Conservation (phyloP, 768 basidiomycete genomes). For the Tubosaeta brunneosetosa region DNA sequence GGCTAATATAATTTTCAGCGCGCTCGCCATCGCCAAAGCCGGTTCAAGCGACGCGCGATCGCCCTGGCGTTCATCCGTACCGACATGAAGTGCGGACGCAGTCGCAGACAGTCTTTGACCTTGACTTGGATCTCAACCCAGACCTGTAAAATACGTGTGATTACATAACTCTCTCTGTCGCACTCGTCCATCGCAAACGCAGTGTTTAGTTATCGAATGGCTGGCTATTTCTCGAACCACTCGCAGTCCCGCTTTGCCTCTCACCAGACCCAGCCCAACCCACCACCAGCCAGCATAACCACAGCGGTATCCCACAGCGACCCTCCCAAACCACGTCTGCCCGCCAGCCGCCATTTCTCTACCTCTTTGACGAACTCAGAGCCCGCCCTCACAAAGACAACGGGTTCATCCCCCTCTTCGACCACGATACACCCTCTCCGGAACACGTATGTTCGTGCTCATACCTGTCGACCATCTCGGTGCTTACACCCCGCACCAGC, state of each 20-base stretch:
- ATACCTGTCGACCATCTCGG: constrained; percentile 9
- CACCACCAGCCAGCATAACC: not conserved
- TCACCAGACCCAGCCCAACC: constrained; percentile 36
- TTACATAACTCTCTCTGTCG: constrained; percentile 19
- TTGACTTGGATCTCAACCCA: constrained; percentile 82
- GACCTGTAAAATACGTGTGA: constrained; percentile 47
- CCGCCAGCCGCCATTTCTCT: constrained; percentile 74
- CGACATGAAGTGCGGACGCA: constrained; percentile 62
- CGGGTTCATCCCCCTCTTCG: constrained; percentile 20
- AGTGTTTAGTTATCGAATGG: constrained; percentile 39
- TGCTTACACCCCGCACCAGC: constrained; percentile 37
- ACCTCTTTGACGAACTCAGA: constrained; percentile 44
- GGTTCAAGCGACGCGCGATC: constrained; percentile 42
- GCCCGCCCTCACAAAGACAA: constrained; percentile 38
- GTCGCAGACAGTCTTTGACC: constrained; percentile 62
- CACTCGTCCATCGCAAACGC: constrained; percentile 10
- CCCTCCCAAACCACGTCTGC: constrained; percentile 41
- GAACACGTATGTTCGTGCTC: constrained; percentile 74
- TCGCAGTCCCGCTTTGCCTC: constrained; percentile 68
- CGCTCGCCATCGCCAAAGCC: constrained; percentile 58
- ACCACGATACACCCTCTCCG: constrained; percentile 65
- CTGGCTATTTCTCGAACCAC: constrained; percentile 81
- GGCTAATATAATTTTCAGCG: constrained; percentile 36
- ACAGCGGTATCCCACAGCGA: constrained; percentile 11
- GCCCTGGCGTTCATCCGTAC: constrained; percentile 61